These are phyloP conservation scores for Syzygium oleosum DNA, from an alignment of 345 rosid genomes.

Conservation along the genomic window DNA sequence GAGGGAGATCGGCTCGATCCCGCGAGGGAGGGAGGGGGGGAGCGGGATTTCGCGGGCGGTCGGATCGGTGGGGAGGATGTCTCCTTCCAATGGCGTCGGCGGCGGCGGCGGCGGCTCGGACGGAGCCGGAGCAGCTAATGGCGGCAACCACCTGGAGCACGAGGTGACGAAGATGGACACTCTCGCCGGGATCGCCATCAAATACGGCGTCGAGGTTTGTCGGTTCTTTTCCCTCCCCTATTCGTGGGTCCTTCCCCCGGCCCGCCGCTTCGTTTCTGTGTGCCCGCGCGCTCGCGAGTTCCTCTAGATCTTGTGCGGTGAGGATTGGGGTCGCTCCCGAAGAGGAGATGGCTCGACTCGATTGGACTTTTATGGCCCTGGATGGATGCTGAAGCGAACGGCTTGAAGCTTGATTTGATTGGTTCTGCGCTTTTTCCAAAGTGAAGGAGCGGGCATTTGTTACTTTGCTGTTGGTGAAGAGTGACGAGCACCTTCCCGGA, in stretches of 20 bases:
- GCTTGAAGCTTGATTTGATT: not conserved
- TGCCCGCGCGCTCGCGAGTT: not conserved
- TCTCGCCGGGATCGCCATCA: constrained; percentile 67
- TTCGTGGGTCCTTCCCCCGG: not conserved
- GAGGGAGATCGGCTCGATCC: not conserved
- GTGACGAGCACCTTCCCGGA: not conserved
- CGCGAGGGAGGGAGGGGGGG: not conserved
- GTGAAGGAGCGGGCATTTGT: not conserved
- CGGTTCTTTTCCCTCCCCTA: not conserved
- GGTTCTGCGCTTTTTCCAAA: not conserved
- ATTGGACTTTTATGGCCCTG: not conserved
- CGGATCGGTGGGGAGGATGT: constrained; percentile 5
- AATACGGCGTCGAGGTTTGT: constrained; percentile 61
- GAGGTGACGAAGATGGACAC: constrained; percentile 54
- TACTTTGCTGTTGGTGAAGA: not conserved
- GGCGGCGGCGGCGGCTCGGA: not conserved
- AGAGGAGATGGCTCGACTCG: not conserved
- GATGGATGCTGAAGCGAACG: not conserved
- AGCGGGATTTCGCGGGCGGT: not conserved
- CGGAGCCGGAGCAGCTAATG: not conserved
- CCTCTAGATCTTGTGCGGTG: not conserved
- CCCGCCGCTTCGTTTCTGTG: not conserved
- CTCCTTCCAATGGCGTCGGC: constrained; percentile 25
- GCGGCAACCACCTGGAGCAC: constrained; percentile 38
- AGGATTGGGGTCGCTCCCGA: not conserved